Conservation (phyloP, 1,139 yeast species). For the Lodderomyces elongisporus region DNA sequence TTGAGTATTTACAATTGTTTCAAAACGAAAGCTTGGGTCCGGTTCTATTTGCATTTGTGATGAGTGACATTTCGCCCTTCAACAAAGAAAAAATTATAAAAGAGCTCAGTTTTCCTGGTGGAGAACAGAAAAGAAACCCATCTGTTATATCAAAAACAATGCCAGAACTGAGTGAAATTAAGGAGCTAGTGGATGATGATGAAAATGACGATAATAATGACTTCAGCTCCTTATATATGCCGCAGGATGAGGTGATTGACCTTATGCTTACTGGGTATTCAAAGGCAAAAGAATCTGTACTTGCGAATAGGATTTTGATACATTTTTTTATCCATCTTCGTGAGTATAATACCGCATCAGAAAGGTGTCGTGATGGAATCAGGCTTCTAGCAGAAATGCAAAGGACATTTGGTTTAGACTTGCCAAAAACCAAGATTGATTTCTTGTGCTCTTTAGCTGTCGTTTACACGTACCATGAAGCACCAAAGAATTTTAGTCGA, state of each 20-base stretch:
- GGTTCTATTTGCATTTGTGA: slow-evolving; percentile 52
- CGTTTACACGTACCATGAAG: slow-evolving; percentile 76
- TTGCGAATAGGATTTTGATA: slow-evolving; percentile 63
- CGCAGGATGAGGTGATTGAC: slow-evolving; percentile 52
- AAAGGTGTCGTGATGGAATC: slow-evolving; percentile 59
- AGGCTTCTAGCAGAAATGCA: slow-evolving; percentile 47
- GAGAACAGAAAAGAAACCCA: too few species aligned
- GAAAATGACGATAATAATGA: slow-evolving; percentile 17
- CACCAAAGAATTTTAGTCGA: slow-evolving; percentile 78
- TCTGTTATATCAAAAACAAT: too few species aligned
- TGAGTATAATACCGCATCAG: slow-evolving; percentile 62
- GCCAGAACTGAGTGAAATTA: slow-evolving; percentile 9
- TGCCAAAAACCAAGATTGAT: slow-evolving; percentile 53
- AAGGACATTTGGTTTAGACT: slow-evolving; percentile 41
- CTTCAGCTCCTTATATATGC: slow-evolving; percentile 14
- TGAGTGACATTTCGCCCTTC: slow-evolving; percentile 68
- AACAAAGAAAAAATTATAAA: slow-evolving; percentile 22
- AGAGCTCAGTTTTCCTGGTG: slow-evolving; percentile 8
- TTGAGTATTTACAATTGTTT: slow-evolving; percentile 51
- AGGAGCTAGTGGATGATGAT: slow-evolving; percentile 19
- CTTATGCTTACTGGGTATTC: slow-evolving; percentile 52
- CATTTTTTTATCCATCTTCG: slow-evolving; percentile 55
- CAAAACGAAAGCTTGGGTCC: slow-evolving; percentile 61
- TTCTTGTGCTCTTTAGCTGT: slow-evolving; percentile 66
- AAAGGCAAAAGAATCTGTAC: slow-evolving; percentile 43